A percentile compares a stretch with the other conserved stretches of the same genome.
These are phyloP conservation scores for Calonectria montana DNA, from an alignment of 2,329 filamentous ascomycete genomes.

Conservation along the genomic window DNA sequence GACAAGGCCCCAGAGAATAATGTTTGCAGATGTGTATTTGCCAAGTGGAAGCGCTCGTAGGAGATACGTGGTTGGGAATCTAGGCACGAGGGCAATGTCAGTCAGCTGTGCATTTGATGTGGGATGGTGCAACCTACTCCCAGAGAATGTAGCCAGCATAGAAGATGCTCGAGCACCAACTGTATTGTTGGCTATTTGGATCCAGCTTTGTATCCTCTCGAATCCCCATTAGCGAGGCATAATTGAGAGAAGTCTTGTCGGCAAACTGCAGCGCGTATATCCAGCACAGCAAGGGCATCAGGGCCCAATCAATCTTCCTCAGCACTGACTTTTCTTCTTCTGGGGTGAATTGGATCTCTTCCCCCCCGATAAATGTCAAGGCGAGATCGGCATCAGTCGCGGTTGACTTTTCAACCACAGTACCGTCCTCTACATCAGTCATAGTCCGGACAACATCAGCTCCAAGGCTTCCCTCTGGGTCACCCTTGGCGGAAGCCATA, in stretches of 20 bases:
- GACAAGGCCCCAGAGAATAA: conserved; percentile 54
- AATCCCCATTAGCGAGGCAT: conserved; percentile 50
- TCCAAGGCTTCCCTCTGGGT: not conserved
- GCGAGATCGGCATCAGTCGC: conserved; percentile 9
- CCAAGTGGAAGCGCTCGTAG: conserved; percentile 48
- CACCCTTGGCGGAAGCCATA: not conserved
- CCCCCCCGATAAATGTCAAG: conserved; percentile 5
- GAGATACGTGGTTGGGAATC: conserved; percentile 45
- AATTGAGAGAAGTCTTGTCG: conserved; percentile 47
- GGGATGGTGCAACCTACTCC: conserved; percentile 9
- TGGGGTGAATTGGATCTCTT: conserved; percentile 25
- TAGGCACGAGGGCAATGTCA: not conserved
- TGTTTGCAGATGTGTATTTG: conserved; percentile 49
- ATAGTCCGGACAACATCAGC: conserved; percentile 11
- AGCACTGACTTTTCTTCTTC: conserved; percentile 34
- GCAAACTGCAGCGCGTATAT: conserved; percentile 48
- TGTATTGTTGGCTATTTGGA: conserved; percentile 21
- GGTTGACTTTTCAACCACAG: conserved; percentile 5
- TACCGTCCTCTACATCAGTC: conserved; percentile 18
- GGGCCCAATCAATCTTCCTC: conserved; percentile 46
- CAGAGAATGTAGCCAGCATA: conserved; percentile 26
- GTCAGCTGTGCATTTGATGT: not conserved
- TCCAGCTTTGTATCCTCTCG: conserved; percentile 40
- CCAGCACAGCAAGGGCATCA: conserved; percentile 46
- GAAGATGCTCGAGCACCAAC: conserved; percentile 28